Conservation (phyloP, 2,329 filamentous ascomycete genomes). For the Pyricularia sp. region DNA sequence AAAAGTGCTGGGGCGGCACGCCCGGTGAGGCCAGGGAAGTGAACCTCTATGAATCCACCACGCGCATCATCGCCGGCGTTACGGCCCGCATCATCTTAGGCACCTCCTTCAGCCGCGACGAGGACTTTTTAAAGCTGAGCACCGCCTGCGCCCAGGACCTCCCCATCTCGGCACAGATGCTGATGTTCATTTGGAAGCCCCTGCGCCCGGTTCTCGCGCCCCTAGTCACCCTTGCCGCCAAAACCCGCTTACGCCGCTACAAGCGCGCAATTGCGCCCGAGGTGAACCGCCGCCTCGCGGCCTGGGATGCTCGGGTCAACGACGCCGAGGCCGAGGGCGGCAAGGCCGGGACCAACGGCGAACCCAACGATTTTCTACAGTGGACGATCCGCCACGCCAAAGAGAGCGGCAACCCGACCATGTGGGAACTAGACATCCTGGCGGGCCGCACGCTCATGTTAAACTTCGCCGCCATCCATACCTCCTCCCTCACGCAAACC, state of each 20-base stretch:
- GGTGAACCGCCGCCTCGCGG: conserved; percentile 16
- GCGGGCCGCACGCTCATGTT: conserved; percentile 20
- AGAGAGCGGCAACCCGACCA: conserved; percentile 15
- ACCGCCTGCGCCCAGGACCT: conserved; percentile 17
- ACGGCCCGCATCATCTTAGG: conserved; percentile 24
- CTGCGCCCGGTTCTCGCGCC: conserved; percentile 15
- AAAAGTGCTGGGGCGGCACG: conserved; percentile 16
- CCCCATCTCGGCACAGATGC: conserved; percentile 11
- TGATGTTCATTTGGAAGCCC: conserved; percentile 13
- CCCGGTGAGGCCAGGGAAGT: conserved; percentile 10
- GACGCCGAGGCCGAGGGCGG: background rate
- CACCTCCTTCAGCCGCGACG: conserved; percentile 17
- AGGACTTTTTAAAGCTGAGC: conserved; percentile 14
- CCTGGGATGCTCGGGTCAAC: background rate
- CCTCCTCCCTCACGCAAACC: conserved; percentile 24
- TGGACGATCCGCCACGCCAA: conserved; percentile 14
- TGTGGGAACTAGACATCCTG: conserved; percentile 15
- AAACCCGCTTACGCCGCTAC: conserved; percentile 13
- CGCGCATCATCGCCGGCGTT: conserved; percentile 16
- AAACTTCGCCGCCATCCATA: conserved; percentile 28
- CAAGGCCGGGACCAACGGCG: background rate
- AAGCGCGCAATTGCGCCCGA: conserved; percentile 15
- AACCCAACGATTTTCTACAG: conserved; percentile 14
- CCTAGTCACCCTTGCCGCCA: conserved; percentile 18
- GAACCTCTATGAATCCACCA: conserved; percentile 16